Conservation (phyloP, 148 eudicot genomes). For the Arbutus unedo region DNA sequence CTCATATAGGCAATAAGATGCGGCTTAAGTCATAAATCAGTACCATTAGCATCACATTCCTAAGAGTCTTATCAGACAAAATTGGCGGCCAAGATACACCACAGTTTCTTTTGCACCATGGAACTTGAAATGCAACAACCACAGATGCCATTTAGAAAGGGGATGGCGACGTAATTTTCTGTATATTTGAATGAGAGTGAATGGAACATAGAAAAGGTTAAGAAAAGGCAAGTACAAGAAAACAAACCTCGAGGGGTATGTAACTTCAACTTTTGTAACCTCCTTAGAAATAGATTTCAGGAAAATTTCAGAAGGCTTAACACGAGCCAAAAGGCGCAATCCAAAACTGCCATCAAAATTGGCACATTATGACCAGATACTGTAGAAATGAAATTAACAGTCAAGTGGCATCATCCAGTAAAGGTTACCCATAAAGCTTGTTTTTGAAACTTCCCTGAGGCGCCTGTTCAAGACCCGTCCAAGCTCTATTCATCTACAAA, state of each 20-base stretch:
- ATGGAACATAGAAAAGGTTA: background rate
- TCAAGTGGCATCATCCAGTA: conserved; percentile 9
- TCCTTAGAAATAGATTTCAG: conserved; percentile 91
- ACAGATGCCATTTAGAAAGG: background rate
- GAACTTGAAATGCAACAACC: background rate
- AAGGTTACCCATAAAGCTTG: conserved; percentile 84
- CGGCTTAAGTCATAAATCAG: background rate
- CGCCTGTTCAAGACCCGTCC: conserved; percentile 74
- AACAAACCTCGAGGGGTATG: conserved; percentile 71
- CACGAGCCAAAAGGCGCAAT: conserved; percentile 73
- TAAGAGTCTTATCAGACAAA: background rate
- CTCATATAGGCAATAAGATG: background rate
- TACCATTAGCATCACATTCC: background rate
- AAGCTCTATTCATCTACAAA: conserved; percentile 75
- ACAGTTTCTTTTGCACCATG: background rate
- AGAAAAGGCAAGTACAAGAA: conserved; percentile 3
- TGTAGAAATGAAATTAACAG: conserved; percentile 4
- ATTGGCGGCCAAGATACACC: background rate
- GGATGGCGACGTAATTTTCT: background rate
- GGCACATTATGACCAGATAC: background rate
- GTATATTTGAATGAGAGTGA: background rate
- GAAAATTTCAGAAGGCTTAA: conserved; percentile 89
- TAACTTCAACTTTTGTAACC: conserved; percentile 58
- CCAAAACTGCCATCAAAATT: conserved; percentile 55
- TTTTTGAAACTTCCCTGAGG: conserved; percentile 79